phyloP scores from a whole-genome alignment of 2,329 filamentous ascomycete species.

The Fusarium hostae region DNA sequence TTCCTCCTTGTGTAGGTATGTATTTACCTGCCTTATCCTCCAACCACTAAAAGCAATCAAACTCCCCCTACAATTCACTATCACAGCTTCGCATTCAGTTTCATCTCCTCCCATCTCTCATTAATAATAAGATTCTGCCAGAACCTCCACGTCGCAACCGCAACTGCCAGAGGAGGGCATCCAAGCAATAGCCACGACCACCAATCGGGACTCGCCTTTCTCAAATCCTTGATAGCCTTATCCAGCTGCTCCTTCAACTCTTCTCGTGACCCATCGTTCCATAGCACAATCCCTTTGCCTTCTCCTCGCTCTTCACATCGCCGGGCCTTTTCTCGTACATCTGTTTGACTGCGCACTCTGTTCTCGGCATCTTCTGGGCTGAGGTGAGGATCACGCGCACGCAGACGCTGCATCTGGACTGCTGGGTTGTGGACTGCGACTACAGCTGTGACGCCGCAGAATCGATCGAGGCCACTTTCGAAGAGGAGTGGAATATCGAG shows the following conservation, averaged over 20 bases:
- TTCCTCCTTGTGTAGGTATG: not conserved
- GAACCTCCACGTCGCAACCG: slow-evolving; percentile 76
- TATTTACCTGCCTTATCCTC: not conserved
- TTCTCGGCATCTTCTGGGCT: slow-evolving; percentile 88
- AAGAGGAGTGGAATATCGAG: slow-evolving; percentile 93
- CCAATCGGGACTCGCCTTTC: slow-evolving; percentile 75
- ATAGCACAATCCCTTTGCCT: slow-evolving; percentile 81
- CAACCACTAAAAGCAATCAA: not conserved
- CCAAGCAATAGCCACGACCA: slow-evolving; percentile 80
- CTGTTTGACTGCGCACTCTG: slow-evolving; percentile 85
- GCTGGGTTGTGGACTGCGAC: slow-evolving; percentile 84
- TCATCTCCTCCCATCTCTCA: slow-evolving; percentile 73
- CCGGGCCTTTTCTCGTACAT: slow-evolving; percentile 84
- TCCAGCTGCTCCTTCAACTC: slow-evolving; percentile 76
- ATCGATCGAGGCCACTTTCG: slow-evolving; percentile 84
- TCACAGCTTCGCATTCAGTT: slow-evolving; percentile 48
- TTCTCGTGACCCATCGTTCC: slow-evolving; percentile 84
- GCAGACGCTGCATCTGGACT: slow-evolving; percentile 83
- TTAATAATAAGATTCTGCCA: slow-evolving; percentile 78
- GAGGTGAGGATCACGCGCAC: slow-evolving; percentile 80
- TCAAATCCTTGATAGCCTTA: slow-evolving; percentile 72
- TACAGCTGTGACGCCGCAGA: slow-evolving; percentile 87
- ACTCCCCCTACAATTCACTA: not conserved
- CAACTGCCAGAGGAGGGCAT: slow-evolving; percentile 79
- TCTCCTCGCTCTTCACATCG: slow-evolving; percentile 73